Base-by-base conservation (phyloP, 148 eudicot species). In the Limonium bicolor region DNA sequence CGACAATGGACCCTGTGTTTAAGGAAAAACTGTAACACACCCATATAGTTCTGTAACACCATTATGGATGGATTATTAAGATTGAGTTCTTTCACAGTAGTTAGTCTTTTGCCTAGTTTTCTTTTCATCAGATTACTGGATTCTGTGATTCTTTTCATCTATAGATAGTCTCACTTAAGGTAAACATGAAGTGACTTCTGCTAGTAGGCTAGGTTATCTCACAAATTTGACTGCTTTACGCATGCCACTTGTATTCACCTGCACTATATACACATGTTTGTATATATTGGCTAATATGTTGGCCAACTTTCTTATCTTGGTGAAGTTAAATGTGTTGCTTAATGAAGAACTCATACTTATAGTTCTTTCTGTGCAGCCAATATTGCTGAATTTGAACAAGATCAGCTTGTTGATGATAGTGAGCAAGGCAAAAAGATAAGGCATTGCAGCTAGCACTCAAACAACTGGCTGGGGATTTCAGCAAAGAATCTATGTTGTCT, bases 401-500 rank as follows among this genome's bases (percentile, higher is more conserved):
- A 92, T 55, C 66, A 72, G 50, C 69, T 64, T 25, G 67, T 55
- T 12, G 75, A 66, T 57, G 82, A 82, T 51, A 54, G 25, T 58
- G 60, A 53, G 74, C 63, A 25, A 54, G 56, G 35, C 77, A 75
- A 62, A 85, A 76, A 56, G 71, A 85, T 37, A 49, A 63, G 35
- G 86, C 95, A 30, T 69, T 92, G 37, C 82, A 63, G 33, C 24
- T 27, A 29, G 99, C 99, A 45, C 63, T 92, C 38, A 71, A 68
- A 27, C 73, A 63, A 40, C 74, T 92, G 24, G 64, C 77, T 24
- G 73, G 83, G 46, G 90, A 73, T 56, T 85, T 85, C 62, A 62
- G 80, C 34, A 76, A 60, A 59, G 99, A 85, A 62, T 78, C 84
- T 49, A 80, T 64, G 95, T 38, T 90, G 55, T 90, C 94, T 9